Evolutionary conservation across 805 yeast genomes (phyloP), one percentile per base, ranked within the genome.

Genomic region (Saccharomycopsis oosterbeekiorum): DNA sequence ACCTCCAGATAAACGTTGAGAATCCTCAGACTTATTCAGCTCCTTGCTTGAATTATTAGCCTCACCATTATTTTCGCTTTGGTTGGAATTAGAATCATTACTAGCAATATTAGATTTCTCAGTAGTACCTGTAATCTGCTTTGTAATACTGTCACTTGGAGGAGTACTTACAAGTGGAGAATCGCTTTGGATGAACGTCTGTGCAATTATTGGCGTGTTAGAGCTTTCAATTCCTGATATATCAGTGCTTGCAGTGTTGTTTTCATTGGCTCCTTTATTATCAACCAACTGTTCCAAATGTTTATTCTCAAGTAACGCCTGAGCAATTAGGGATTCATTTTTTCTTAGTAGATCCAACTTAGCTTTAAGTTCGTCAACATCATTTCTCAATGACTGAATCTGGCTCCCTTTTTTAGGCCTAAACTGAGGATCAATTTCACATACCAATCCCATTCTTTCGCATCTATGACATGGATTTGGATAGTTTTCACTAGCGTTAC

Each of bases 331-430:
- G 29, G 82, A 79, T 72, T 86, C 93, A 74, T 84, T 86, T 69
- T 83, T 79, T 47, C 82, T 79, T 55, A 85, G 71, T 72, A 80
- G 78, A 68, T 86, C 89, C 67, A 88, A 84, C 74, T 87, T 85
- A 51, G 86, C 78, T 67, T 86, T 84, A 66, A 90, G 74, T 66
- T 86, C 93, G 68, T 88, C 92, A 5, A 90, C 91, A 67, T 92
- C 97, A 67, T 88, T 88, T 66, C 91, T 80, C 67, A 92, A 75
- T 59, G 86, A 80, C 67, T 90, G 96, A 34, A 91, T 84, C 71
- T 91, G 97, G 1, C 93, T 86, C 0, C 97, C 97, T 72, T 90
- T 91, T 67, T 89, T 86, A 3, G 97, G 97, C 68, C 91, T 80
- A 72, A 90, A 92, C 67, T 86, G 86, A 1, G 97, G 97, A 72